Evolutionary conservation across 192 early-diverging fungal genomes (phyloP).

Genomic region (Mortierella hygrophila): DNA sequence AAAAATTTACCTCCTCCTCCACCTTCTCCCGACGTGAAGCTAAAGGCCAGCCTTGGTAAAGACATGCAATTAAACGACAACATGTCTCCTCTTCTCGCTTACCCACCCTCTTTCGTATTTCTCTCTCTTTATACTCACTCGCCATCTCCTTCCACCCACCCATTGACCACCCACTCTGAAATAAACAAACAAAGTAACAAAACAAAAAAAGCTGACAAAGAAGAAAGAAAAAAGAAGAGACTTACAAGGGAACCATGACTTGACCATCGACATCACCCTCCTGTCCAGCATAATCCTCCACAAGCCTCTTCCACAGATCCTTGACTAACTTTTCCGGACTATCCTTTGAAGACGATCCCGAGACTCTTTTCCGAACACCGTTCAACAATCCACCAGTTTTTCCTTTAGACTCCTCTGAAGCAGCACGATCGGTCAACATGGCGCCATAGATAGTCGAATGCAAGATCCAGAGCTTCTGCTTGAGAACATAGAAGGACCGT

Average conservation of each 20-base stretch:
- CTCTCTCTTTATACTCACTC: neutral
- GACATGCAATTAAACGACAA: too few species aligned
- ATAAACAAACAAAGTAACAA: neutral
- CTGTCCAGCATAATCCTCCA: conserved; percentile 53
- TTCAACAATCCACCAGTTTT: neutral
- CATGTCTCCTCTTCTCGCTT: too few species aligned
- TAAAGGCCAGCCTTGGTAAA: too few species aligned
- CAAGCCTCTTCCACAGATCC: conserved; percentile 50
- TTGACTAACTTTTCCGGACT: conserved; percentile 40
- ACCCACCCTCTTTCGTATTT: too few species aligned
- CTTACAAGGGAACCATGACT: conserved; percentile 57
- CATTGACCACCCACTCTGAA: neutral
- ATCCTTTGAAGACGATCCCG: conserved; percentile 30
- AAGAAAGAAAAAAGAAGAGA: conserved; percentile 9
- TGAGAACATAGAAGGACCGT: conserved; percentile 38
- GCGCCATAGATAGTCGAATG: conserved; percentile 55
- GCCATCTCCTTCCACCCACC: neutral
- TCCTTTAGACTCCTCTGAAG: neutral
- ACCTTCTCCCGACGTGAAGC: neutral
- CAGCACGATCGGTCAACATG: conserved; percentile 49
- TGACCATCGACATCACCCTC: conserved; percentile 60
- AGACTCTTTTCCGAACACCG: conserved; percentile 22
- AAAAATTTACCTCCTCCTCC: neutral
- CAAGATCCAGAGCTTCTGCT: conserved; percentile 56
- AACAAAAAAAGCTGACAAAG: neutral